Evolutionary conservation across 2,329 filamentous ascomycete genomes (phyloP).

Genomic region (Aquanectria penicillioides): DNA sequence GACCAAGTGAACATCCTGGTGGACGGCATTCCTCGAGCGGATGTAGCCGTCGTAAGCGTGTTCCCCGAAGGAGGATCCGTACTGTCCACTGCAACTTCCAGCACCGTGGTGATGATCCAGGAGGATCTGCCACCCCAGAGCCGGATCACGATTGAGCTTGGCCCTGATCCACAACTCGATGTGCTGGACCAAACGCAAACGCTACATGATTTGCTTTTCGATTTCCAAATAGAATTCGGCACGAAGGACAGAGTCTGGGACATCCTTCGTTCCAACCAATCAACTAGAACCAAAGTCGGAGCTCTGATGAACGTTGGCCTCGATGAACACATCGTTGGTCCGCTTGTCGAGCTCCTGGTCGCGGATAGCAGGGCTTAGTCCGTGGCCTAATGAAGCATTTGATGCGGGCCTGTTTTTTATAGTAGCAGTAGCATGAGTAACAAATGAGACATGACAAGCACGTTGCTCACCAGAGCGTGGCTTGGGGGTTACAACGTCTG

Average conservation of each 20-base stretch:
- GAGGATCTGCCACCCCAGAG: neutral
- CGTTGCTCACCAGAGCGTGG: too few relatives aligned
- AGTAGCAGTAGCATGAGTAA: too few relatives aligned
- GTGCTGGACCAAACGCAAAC: neutral
- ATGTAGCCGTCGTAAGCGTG: conserved; percentile 1
- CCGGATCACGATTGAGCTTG: neutral
- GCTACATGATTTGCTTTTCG: conserved; percentile 4
- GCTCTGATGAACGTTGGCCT: neutral
- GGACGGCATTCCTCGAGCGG: neutral
- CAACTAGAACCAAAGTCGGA: neutral
- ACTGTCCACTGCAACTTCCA: neutral
- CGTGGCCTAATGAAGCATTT: too few relatives aligned
- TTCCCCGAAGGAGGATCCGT: neutral
- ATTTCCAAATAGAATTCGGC: conserved; percentile 12
- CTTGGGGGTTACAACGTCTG: too few relatives aligned
- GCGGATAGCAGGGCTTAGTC: conserved; percentile 9
- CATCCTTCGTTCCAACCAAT: neutral
- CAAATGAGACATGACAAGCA: too few relatives aligned
- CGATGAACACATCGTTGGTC: conserved; percentile 1
- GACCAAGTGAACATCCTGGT: neutral
- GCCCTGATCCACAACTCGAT: conserved; percentile 7
- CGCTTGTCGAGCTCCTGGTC: conserved; percentile 5
- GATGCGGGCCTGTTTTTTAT: too few relatives aligned
- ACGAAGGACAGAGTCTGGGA: conserved; percentile 14
- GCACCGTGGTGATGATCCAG: neutral